Evolutionary conservation across 2,329 filamentous ascomycete genomes (phyloP).

Genomic region (Colletotrichum lupini): DNA sequence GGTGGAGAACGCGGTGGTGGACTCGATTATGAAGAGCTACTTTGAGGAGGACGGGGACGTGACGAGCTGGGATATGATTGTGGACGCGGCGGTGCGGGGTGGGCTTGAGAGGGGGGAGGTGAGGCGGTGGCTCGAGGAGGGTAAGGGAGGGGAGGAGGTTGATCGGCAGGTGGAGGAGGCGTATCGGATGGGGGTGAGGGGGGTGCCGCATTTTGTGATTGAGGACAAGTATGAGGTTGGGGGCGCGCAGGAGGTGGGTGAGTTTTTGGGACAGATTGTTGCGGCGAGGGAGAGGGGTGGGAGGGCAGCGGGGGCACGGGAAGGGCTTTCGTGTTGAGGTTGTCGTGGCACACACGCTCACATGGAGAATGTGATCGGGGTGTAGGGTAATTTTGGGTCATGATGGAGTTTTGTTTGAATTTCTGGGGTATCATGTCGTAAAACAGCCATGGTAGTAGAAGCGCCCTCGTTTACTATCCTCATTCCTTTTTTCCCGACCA

Average conservation of each 20-base stretch:
- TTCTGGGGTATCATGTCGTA: conserved; percentile 22
- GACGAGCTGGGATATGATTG: conserved; percentile 64
- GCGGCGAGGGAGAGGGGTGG: conserved; percentile 51
- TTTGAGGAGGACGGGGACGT: conserved; percentile 75
- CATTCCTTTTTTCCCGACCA: neutral
- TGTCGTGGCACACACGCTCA: neutral
- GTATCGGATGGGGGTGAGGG: conserved; percentile 63
- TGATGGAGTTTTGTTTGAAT: conserved; percentile 30
- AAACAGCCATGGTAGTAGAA: conserved; percentile 1
- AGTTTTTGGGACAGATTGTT: conserved; percentile 75
- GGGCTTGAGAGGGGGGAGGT: conserved; percentile 65
- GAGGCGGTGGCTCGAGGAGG: conserved; percentile 63
- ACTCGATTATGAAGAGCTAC: conserved; percentile 73
- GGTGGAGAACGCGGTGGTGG: conserved; percentile 69
- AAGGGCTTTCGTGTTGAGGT: conserved; percentile 27
- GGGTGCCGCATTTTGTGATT: conserved; percentile 81
- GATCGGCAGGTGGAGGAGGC: conserved; percentile 66
- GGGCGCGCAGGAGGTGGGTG: conserved; percentile 77
- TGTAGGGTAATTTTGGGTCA: neutral
- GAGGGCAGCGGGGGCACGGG: neutral
- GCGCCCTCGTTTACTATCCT: neutral
- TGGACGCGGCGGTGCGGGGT: conserved; percentile 62
- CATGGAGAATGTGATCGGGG: neutral
- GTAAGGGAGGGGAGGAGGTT: conserved; percentile 66
- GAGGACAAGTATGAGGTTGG: conserved; percentile 74